Evolutionary conservation across 2,329 filamentous ascomycete genomes (phyloP), one percentile per base, ranked within the genome.

Genomic region (Pyricularia sp.): DNA sequence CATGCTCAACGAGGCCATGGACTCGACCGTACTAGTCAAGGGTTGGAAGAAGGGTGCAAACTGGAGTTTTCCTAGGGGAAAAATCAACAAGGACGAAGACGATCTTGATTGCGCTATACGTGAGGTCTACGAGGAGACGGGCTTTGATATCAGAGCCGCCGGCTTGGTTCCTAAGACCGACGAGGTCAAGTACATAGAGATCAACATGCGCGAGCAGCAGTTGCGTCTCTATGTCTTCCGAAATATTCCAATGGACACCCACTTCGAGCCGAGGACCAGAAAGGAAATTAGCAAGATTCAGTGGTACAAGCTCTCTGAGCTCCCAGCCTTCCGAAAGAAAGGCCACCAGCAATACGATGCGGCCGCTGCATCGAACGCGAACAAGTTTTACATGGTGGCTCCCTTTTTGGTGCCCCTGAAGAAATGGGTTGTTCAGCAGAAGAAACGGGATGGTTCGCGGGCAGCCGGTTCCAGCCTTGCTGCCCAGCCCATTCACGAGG

Each of bases 231-330:
- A 95, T 76, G 91, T 98, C 66, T 97, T 99, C 77, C 89, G 93
- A 68, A 89, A 93, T 71, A 88, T 99, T 3, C 92, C 93, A 17
- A 91, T 92, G 83, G 90, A 97, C 74, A 94, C 93, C 0, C 79
- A 89, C 70, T 99, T 99, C 76, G 91, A 94, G 78, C 92, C 96
- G 4, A 90, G 90, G 73, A 98, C 95, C 6, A 86, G 96, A 69
- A 98, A 98, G 79, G 96, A 99, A 78, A 99, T 99, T 76, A 97
- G 94, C 79, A 96, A 93, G 79, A 97, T 99, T 70, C 84, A 92
- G 76, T 99, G 95, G 95, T 97, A 96, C 81, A 92, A 89, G 73
- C 82, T 99, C 59, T 91, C 91, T 0, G 93, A 97, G 70, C 85
- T 99, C 30, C 94, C 95, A 0, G 92, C 92, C 0, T 89, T 92